Base-by-base conservation (phyloP, 306 rosid species). In the Pyrus pyrifolia region DNA sequence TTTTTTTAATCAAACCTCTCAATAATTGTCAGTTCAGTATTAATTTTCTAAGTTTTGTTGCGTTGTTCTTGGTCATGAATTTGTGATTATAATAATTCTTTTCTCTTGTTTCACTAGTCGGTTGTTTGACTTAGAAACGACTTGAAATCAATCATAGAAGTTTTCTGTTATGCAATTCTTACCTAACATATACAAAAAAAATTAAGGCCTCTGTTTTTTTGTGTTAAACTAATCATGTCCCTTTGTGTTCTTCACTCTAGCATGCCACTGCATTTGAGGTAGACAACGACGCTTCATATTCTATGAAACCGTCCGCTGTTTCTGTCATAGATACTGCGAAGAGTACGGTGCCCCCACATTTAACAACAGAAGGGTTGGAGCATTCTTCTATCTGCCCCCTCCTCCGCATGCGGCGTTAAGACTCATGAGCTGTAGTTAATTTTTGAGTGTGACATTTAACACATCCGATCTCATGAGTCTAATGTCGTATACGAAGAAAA, bases 171-270 rank as follows among this genome's bases (percentile, higher is more conserved):
- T 58, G 79, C 77, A 83, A 2, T 55, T 55, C 70, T 80, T 58
- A 86, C 85, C 89, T 45, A 82, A 81, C 80, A 60, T 52, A 67
- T 21, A n/a, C 25, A 57, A 65, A 62, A 62, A 70, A 33, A 8
- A 68, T 70, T 52, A 11, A 1, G 55, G 15, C 42, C 10, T 23
- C 7, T 19, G 53, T 42, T 70, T 23, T 78, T 78, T 73, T 40
- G 58, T 80, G 52, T 4, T 8, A 33, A 66, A 8, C 10, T 21
- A 58, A 21, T 67, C 70, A 22, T 57, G 33, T 38, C 19, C 38
- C 53, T 1, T 58, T 22, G 67, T 58, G 15, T n/a, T 58, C 67
- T 58, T 58, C 76, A 73, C 30, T 10, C 67, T 25, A 14, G 57
- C 67, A 31, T 73, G 68, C 35, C 76, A 38, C 76, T 73, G 68